These are phyloP conservation scores for Monosporascus sp. DNA, from an alignment of 2,329 filamentous ascomycete genomes.

Conservation along the genomic window DNA sequence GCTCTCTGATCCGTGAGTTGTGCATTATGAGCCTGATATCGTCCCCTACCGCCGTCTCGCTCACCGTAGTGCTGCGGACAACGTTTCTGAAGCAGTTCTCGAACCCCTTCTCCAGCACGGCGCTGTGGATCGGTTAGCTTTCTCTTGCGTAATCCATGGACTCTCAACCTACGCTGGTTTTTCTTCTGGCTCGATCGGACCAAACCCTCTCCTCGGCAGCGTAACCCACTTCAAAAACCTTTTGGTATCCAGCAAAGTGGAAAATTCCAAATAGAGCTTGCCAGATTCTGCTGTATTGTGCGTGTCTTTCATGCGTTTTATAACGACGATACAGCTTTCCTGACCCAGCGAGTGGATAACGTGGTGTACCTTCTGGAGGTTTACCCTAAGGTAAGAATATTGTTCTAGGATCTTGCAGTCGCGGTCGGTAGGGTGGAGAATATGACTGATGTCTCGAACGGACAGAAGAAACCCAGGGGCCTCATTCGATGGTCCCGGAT, in stretches of 20 bases:
- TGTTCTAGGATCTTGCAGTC: constrained; percentile 8
- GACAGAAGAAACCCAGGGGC: constrained; percentile 14
- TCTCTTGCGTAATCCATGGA: background rate
- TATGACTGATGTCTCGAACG: constrained; percentile 14
- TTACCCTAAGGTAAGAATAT: constrained; percentile 17
- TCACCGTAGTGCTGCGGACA: background rate
- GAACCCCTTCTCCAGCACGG: constrained; percentile 4
- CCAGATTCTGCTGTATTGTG: constrained; percentile 2
- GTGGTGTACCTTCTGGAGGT: constrained; percentile 9
- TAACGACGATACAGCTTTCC: constrained; percentile 6
- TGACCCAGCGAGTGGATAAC: background rate
- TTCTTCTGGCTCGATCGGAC: background rate
- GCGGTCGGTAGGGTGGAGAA: constrained; percentile 17
- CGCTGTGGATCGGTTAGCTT: background rate
- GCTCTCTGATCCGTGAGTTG: constrained; percentile 9
- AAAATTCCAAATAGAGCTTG: constrained; percentile 22
- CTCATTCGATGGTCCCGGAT: constrained; percentile 9
- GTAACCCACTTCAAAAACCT: constrained; percentile 18
- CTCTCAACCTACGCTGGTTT: constrained; percentile 5
- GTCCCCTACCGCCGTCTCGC: constrained; percentile 9
- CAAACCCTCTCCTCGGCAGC: constrained; percentile 1
- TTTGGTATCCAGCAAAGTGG: constrained; percentile 5
- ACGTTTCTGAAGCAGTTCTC: constrained; percentile 7
- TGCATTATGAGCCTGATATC: constrained; percentile 20
- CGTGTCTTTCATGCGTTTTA: constrained; percentile 2